A percentile compares a stretch with the other conserved stretches of the same genome.
Conservation (phyloP, 1,139 yeast species). For the Pichia sp. region DNA sequence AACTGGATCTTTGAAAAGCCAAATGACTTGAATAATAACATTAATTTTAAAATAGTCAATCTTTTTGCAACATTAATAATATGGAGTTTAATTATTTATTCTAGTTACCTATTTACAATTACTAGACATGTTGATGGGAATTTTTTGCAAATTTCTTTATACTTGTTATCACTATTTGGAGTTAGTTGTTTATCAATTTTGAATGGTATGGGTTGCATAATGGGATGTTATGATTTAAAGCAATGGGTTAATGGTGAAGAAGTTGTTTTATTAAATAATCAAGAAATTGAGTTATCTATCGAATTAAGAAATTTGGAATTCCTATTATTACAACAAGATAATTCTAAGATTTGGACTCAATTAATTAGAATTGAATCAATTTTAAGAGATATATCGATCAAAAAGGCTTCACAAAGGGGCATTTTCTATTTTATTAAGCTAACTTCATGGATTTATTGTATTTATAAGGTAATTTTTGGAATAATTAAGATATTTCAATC, state of each 20-base stretch:
- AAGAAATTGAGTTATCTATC: slow-evolving; percentile 13
- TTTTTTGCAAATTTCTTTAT: slow-evolving; percentile 28
- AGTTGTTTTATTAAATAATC: slow-evolving; percentile 2
- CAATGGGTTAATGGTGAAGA: slow-evolving; percentile 19
- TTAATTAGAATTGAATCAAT: slow-evolving; percentile 10
- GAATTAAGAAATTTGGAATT: slow-evolving; percentile 16
- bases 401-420: background rate
- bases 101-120: slow-evolving; percentile 5
- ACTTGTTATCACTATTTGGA: slow-evolving; percentile 44
- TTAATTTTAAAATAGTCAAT: slow-evolving; percentile 1
- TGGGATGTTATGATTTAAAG: slow-evolving; percentile 33
- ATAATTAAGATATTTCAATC: slow-evolving; percentile 1
- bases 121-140: slow-evolving; percentile 8
- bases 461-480: slow-evolving; percentile 49
- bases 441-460: slow-evolving; percentile 55
- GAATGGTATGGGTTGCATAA: slow-evolving; percentile 47
- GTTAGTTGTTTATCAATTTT: slow-evolving; percentile 44
- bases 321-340: background rate
- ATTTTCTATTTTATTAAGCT: slow-evolving; percentile 2
- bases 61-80: slow-evolving; percentile 4
- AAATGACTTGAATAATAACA: background rate
- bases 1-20: slow-evolving; percentile 7
- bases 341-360: slow-evolving; percentile 1
- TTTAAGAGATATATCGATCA: slow-evolving; percentile 4
- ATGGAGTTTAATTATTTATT: slow-evolving; percentile 19